Evolutionary conservation across 371 early-diverging fungal species (phyloP), one percentile per base, ranked within the genome.

Genomic region (Nosema muscidifuracis): DNA sequence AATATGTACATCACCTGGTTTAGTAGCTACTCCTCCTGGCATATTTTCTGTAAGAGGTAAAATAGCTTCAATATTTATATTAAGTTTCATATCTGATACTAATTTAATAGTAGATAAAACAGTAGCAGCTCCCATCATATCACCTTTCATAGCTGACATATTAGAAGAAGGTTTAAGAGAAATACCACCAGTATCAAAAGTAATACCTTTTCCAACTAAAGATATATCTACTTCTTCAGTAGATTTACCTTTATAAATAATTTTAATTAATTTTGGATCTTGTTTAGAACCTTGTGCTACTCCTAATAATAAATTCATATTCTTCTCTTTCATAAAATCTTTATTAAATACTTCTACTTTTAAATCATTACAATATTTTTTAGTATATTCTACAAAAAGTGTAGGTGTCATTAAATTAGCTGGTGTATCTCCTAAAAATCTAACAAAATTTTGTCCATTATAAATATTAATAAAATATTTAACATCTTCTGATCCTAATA

Each of bases 391-490:
- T 1, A 44, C 62, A 80, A 96, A 95, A 13, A 88, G 70, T n/a
- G 87, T 87, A 40, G 97, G 97, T 6, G 94, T 97, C 90, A 94
- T 88, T 58, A 87, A 78, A 84, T 95, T 97, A 24, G 89, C 89
- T 16, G 97, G 96, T 1, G 92, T 88, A 65, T 92, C 92, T 85
- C 88, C 89, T 66, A 92, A 83, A 78, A 87, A 89, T 62, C 95
- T 87, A 0, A 94, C 92, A 67, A 89, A 82, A 83, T 94, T 94
- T 84, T 96, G 97, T 13, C 77, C 81, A 44, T 75, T 57, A 6
- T 62, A 74, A 16, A 79, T 55, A 0, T 43, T 43, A 18, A 79
- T 65, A n/a, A n/a, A n/a, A 26, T 68, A 65, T 15, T 74, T 26
- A 20, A 18, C 12, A 22, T 68, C 4, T 20, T n/a, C 47, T 4